A percentile compares a stretch with the other conserved stretches of the same genome.
These are phyloP conservation scores for Backusella tuberculispora DNA, from an alignment of 192 early-diverging fungal genomes.

Conservation along the genomic window DNA sequence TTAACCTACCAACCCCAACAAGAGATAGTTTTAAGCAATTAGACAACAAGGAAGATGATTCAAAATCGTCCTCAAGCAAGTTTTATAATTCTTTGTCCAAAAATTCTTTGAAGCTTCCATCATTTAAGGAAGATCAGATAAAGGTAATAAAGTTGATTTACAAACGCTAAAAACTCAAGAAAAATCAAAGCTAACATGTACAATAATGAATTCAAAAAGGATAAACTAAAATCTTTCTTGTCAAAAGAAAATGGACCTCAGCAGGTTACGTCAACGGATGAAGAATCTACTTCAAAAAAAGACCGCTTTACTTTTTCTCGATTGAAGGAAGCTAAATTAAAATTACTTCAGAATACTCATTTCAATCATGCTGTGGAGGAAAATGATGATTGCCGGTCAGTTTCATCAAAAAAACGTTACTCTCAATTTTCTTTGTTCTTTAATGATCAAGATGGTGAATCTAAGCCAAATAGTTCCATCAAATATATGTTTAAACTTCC, in stretches of 20 bases:
- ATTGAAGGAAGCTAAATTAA: neutral
- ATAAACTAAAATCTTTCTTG: neutral
- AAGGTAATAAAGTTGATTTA: neutral
- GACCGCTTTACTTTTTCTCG: neutral
- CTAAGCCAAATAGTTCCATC: neutral
- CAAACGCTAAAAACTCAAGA: neutral
- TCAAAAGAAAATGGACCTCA: neutral
- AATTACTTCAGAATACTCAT: neutral
- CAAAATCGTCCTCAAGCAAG: neutral
- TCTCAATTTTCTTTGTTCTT: neutral
- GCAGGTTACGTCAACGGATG: neutral
- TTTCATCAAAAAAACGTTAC: neutral
- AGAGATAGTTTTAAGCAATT: neutral
- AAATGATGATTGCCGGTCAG: neutral
- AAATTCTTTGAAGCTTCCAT: neutral
- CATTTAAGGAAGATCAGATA: neutral
- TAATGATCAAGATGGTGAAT: neutral
- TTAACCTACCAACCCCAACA: slow-evolving; percentile 7
- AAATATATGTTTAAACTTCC: neutral
- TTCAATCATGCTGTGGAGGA: neutral
- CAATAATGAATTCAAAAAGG: neutral
- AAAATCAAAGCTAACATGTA: slow-evolving; percentile 1
- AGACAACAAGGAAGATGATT: neutral
- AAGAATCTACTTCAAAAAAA: neutral
- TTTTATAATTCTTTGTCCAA: neutral